Conservation (phyloP, 2,329 filamentous ascomycete species). For the Colletotrichum camelliae region DNA sequence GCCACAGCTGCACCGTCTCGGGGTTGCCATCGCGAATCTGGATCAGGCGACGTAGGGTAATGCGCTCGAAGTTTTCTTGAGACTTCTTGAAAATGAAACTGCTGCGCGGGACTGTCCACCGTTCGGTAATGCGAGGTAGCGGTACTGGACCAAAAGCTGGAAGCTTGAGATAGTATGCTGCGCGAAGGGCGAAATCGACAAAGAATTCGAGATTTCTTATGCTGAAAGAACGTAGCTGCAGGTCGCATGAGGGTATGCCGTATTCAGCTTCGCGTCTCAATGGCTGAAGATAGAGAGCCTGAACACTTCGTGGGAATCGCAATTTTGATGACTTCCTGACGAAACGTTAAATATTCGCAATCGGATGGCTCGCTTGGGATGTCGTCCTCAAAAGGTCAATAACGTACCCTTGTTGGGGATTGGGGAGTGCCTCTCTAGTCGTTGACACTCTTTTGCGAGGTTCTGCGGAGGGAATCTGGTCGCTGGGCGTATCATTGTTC, state of each 20-base stretch:
- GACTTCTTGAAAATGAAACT: constrained; percentile 97
- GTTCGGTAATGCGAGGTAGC: constrained; percentile 83
- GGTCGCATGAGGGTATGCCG: constrained; percentile 84
- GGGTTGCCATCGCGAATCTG: constrained; percentile 93
- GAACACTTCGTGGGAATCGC: constrained; percentile 78
- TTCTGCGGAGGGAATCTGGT: not conserved
- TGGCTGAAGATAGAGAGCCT: constrained; percentile 86
- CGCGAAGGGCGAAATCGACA: constrained; percentile 90
- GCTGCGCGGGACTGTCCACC: constrained; percentile 90
- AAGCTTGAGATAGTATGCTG: constrained; percentile 91
- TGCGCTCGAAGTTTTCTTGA: constrained; percentile 96
- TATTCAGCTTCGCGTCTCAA: constrained; percentile 76
- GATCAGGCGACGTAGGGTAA: constrained; percentile 84
- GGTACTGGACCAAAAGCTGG: constrained; percentile 86
- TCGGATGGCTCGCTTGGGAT: not conserved
- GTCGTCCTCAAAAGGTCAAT: not conserved
- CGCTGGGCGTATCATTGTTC: not conserved
- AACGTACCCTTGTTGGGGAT: not conserved
- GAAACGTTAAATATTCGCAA: not conserved
- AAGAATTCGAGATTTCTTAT: constrained; percentile 93
- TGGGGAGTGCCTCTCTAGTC: not conserved
- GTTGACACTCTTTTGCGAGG: not conserved
- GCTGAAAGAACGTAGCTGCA: constrained; percentile 92
- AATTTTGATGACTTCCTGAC: constrained; percentile 11
- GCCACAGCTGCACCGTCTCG: constrained; percentile 88